Base-by-base conservation (phyloP, 179 eudicot genomes). In the Beta macrorhiza region DNA sequence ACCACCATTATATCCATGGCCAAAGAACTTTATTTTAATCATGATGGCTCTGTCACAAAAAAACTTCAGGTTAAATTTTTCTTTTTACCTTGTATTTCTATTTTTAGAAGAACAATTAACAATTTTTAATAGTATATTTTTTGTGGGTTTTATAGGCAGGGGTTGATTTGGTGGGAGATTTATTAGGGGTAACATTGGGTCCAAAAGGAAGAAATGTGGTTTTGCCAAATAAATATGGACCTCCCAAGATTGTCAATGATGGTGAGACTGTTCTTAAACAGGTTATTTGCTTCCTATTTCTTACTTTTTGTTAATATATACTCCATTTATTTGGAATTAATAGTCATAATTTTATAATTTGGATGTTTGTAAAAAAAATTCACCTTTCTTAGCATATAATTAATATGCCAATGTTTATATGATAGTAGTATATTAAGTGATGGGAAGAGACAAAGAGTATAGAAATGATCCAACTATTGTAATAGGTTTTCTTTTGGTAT, bases 171-270 rank as follows among this genome's bases (percentile, higher is more conserved):
- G 94, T 92, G 86, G 97, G 94, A 12, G 97, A 92, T 86, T 88
- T 95, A 80, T 88, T 95, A 45, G 97, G 98, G 51, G 98, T 95
- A 76, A 95, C 98, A 83, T 92, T 95, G 81, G 98, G 97, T 80
- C 99, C 99, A 16, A 96, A 96, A 78, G 99, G 99, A 65, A 88
- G 99, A 79, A 96, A 96, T 89, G 99, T 96, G 58, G 97, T 93
- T 74, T 87, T 96, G 49, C 97, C 92, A 83, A 92, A 94, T 87
- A 96, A 93, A 85, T 96, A 93, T 91, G 99, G 99, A 61, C 90
- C 98, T 72, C 99, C 99, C 8, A 93, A 87, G 82, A 96, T 96
- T 86, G 98, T 93, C 51, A 96, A 93, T 83, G 99, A 96, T 88
- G 99, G 99, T 74, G 99, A 93, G 72, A 94, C 99, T 47, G 99